phyloP scores from a whole-genome alignment of 2,329 filamentous ascomycete species.

The Bipolaris victoriae region DNA sequence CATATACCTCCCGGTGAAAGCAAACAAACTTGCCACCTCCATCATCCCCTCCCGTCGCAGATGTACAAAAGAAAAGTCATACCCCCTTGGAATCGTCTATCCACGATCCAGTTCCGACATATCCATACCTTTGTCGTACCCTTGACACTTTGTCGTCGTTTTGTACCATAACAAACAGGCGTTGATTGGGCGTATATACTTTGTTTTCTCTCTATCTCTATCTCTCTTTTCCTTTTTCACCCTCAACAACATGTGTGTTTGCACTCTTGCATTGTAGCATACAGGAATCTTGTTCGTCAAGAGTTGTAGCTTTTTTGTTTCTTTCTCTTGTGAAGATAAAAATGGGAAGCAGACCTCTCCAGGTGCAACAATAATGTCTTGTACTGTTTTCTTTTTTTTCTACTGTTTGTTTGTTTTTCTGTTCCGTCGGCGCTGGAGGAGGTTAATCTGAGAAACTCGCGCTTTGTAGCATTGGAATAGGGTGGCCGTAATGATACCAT shows the following conservation, averaged over 20 bases:
- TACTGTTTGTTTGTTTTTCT: background rate
- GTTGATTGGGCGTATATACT: slow-evolving; percentile 10
- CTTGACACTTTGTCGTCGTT: background rate
- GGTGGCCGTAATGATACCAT: background rate
- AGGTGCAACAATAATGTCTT: slow-evolving; percentile 1
- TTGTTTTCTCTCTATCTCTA: background rate
- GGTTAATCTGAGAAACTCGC: background rate
- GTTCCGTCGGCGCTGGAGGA: background rate
- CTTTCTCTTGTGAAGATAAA: background rate
- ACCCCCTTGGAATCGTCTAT: too few species aligned
- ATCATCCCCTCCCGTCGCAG: slow-evolving; percentile 13
- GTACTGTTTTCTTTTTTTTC: background rate
- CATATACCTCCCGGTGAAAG: background rate
- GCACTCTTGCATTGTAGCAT: slow-evolving; percentile 5
- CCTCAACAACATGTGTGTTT: background rate
- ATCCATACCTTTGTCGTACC: background rate
- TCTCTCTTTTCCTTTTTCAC: too few species aligned
- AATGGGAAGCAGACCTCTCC: background rate
- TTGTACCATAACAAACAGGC: slow-evolving; percentile 10
- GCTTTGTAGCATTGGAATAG: background rate
- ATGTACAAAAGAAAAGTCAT: background rate
- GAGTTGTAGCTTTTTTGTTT: background rate
- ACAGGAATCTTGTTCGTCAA: background rate
- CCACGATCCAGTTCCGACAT: too few species aligned
- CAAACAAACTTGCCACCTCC: background rate